A percentile compares a stretch with the other conserved stretches of the same genome.
Conservation (phyloP, 2,329 filamentous ascomycete genomes). For the Endothia cerciana region DNA sequence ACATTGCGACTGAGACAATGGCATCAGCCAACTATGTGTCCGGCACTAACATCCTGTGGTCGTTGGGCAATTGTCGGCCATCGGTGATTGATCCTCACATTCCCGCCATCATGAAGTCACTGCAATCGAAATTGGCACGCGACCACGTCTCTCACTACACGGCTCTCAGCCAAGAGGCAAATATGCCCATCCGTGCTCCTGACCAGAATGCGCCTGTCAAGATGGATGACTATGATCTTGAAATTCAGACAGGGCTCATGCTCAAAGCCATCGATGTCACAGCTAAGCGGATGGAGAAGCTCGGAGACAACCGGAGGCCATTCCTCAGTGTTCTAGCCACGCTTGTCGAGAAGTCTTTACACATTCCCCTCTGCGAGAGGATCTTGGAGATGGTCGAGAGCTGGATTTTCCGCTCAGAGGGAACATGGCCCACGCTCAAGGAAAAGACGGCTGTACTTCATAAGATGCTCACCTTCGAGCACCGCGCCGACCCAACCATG, state of each 20-base stretch:
- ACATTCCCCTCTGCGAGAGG: slow-evolving; percentile 84
- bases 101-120: slow-evolving; percentile 83
- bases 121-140: slow-evolving; percentile 88
- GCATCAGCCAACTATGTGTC: slow-evolving; percentile 81
- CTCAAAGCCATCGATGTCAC: slow-evolving; percentile 95
- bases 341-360: slow-evolving; percentile 91
- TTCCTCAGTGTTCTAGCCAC: slow-evolving; percentile 95
- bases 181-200: slow-evolving; percentile 48
- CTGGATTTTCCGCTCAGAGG: slow-evolving; percentile 95
- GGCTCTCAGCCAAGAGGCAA: slow-evolving; percentile 56
- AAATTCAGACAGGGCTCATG: slow-evolving; percentile 88
- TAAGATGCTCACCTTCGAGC: slow-evolving; percentile 97
- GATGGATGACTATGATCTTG: slow-evolving; percentile 76
- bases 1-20: slow-evolving; percentile 86
- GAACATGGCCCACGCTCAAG: slow-evolving; percentile 95
- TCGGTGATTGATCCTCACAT: slow-evolving; percentile 91
- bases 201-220: slow-evolving; percentile 62
- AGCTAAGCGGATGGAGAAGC: slow-evolving; percentile 85
- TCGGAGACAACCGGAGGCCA: slow-evolving; percentile 87
- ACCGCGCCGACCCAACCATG: slow-evolving; percentile 79
- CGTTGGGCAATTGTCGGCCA: slow-evolving; percentile 81
- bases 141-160: slow-evolving; percentile 85
- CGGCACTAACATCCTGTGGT: slow-evolving; percentile 93
- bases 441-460: slow-evolving; percentile 99
- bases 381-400: slow-evolving; percentile 90